These are phyloP conservation scores for Trifolium pratense DNA, from an alignment of 306 rosid genomes.

Conservation along the genomic window DNA sequence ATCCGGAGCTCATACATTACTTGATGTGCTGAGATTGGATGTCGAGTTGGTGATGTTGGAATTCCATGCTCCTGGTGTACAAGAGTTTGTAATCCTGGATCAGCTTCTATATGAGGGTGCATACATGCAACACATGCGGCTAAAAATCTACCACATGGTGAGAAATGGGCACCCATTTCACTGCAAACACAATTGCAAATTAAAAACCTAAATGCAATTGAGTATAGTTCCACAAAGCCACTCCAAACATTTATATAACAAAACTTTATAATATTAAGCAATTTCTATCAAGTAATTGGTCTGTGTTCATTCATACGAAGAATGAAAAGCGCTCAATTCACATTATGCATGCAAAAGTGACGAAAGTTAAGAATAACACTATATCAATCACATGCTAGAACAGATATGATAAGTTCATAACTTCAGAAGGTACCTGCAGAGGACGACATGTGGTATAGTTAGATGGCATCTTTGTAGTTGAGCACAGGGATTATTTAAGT, in stretches of 20 bases:
- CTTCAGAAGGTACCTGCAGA: slow-evolving; percentile 75
- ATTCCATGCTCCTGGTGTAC: slow-evolving; percentile 63
- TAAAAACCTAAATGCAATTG: slow-evolving; percentile 21
- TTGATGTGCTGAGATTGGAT: slow-evolving; percentile 77
- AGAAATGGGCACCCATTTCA: slow-evolving; percentile 63
- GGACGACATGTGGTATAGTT: slow-evolving; percentile 87
- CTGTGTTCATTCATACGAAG: background rate
- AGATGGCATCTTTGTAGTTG: slow-evolving; percentile 70
- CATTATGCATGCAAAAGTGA: slow-evolving; percentile 31
- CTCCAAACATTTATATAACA: slow-evolving; percentile 3
- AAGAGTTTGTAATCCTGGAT: slow-evolving; percentile 59
- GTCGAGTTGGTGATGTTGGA: slow-evolving; percentile 76
- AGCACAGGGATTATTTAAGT: slow-evolving; percentile 73
- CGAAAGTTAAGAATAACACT: background rate
- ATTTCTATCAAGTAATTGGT: slow-evolving; percentile 11
- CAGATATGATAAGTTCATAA: slow-evolving; percentile 24
- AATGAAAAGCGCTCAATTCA: slow-evolving; percentile 24
- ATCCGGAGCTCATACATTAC: slow-evolving; percentile 77
- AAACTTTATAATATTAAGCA: background rate
- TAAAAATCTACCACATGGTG: slow-evolving; percentile 61
- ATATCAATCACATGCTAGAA: slow-evolving; percentile 12
- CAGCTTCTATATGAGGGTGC: slow-evolving; percentile 63
- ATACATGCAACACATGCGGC: slow-evolving; percentile 57
- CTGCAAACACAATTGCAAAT: slow-evolving; percentile 46
- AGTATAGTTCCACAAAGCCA: slow-evolving; percentile 24